Base-by-base conservation (phyloP, 1,284 basidiomycete genomes). In the Salmacisia buchloeana region DNA sequence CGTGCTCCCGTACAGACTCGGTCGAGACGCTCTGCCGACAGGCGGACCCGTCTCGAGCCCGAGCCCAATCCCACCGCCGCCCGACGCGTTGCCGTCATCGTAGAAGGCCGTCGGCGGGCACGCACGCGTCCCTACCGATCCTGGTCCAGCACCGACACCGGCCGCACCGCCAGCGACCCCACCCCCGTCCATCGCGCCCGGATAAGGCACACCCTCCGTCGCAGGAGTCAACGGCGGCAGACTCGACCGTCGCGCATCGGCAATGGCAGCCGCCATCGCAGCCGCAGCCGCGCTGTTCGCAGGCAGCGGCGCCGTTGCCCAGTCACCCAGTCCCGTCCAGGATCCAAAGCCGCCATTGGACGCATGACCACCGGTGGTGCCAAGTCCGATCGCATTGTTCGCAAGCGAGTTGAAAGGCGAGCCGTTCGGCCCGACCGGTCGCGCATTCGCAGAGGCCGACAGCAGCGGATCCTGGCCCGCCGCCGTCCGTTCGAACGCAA, bases 161-260 rank as follows among this genome's bases (percentile, higher is more conserved):
- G 36, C 36, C 9, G 36, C 36, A 38, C 10, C 36, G 18, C 10
- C 36, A 38, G 36, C 36, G 36, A 18, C 36, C 9, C 10, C 36
- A 38, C 10, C 36, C 9, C 10, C 9, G 9, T 9, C 10, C 36
- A 38, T 9, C 18, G 36, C 46, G 46, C 46, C 46, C 21, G 13
- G 25, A 25, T 21, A 10, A 52, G 46, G 46, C 1, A 25, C 12
- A 10, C 46, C 46, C 23, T 52, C 46, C 7, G 46, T 52, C 23
- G 46, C 46, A 6, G 46, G 46, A 21, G 46, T 52, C n/a, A 52
- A 27, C 23, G 46, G 46, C 6, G 46, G 46, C 46, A 52, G 25
- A 25, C 46, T 52, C 29, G 46, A 52, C 18, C 46, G 15, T 52
- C 46, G n/a, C 46, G 46, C 46, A 10, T 52, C 46, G 7, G 46